Evolutionary conservation across 768 basidiomycete species (phyloP), one percentile per base, ranked within the genome.

Genomic region (Candolleomyces aberdarensis): DNA sequence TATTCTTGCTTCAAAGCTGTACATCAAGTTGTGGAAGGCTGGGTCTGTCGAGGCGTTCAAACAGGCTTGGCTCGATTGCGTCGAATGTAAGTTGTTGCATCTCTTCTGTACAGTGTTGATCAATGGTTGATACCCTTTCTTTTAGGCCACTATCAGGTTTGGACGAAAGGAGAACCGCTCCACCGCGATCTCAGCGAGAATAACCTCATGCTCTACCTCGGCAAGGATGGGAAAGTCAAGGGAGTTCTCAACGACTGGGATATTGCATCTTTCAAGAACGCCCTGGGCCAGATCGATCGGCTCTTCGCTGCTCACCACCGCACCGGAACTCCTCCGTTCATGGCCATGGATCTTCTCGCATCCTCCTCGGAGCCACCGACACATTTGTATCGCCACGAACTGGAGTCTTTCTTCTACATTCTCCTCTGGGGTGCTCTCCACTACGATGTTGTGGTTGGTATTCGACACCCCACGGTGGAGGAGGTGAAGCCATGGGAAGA

Each of bases 101-200:
- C 20, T 17, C 5, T 52, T 31, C 22, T 52, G 26, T 5, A 26
- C n/a, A 9, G 26, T 6, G n/a, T n/a, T n/a, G n/a, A n/a, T n/a
- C n/a, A n/a, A n/a, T n/a, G n/a, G n/a, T 9, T 32, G 9, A 17
- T 43, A 14, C 19, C 17, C 4, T 31, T 15, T 8, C 2, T 36
- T 10, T 1, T 4, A 73, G 72, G 66, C 40, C 72, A 72, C 58
- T 61, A 65, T 47, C 60, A 60, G 36, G 64, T 65, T 1, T 69
- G 57, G 43, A 56, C 51, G 29, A 62, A 56, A n/a, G 67, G 65
- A 1, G 52, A 59, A 9, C 62, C 74, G 20, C 59, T 76, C 26
- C 72, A 76, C 60, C 62, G 69, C 41, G 69, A 76, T 58, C 56
- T 76, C 54, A 72, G 75, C 62, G 65, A 69, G 22, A 67, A 66